Conservation (phyloP, 1,284 basidiomycete genomes). For the Trametes hirsuta region DNA sequence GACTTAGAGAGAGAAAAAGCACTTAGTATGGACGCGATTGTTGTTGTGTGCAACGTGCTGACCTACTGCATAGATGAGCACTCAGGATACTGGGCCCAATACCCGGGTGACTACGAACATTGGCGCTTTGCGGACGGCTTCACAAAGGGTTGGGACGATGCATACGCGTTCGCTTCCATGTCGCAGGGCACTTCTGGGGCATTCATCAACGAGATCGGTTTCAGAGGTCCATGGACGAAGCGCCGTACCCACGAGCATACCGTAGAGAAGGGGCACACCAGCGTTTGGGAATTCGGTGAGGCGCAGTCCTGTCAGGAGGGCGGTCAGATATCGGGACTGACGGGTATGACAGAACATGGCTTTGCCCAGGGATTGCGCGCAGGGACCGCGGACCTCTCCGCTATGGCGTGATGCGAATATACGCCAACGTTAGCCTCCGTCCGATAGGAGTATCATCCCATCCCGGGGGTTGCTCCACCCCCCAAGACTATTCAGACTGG, state of each 20-base stretch:
- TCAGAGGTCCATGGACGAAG: conserved; percentile 49
- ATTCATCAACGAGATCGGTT: neutral
- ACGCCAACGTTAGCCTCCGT: neutral
- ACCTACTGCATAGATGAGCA: conserved; percentile 45
- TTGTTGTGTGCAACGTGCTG: neutral
- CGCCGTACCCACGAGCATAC: conserved; percentile 51
- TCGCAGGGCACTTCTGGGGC: conserved; percentile 24
- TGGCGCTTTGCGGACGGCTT: conserved; percentile 72
- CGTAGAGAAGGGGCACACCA: conserved; percentile 41
- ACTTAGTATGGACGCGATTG: conserved; percentile 39
- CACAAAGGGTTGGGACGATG: conserved; percentile 72
- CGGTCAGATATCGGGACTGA: neutral
- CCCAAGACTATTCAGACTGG: too few species aligned
- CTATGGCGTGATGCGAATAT: neutral
- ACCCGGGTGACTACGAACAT: conserved; percentile 60
- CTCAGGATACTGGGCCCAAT: conserved; percentile 58
- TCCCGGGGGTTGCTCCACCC: too few species aligned
- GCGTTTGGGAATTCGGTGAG: conserved; percentile 68
- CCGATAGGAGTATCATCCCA: neutral
- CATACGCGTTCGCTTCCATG: conserved; percentile 53
- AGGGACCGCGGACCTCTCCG: conserved; percentile 39
- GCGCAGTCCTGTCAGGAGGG: neutral
- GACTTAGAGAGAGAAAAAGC: conserved; percentile 42
- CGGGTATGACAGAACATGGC: conserved; percentile 46
- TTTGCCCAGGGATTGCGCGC: conserved; percentile 51